Conservation (phyloP, 192 early-diverging fungal species). For the Podila clonocystis region DNA sequence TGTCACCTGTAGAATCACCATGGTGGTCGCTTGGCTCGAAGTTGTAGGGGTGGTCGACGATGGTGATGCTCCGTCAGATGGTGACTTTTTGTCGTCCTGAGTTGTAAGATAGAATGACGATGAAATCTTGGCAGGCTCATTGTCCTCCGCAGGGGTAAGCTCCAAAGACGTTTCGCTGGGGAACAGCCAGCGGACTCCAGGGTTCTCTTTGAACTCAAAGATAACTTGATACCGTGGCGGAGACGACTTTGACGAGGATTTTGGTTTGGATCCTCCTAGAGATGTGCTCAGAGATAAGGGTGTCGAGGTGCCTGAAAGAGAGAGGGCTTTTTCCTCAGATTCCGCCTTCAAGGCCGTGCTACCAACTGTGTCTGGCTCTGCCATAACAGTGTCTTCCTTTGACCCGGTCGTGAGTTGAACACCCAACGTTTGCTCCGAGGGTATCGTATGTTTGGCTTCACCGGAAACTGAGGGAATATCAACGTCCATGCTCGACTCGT, state of each 20-base stretch:
- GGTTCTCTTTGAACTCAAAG: conserved; percentile 47
- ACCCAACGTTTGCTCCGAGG: too few species aligned
- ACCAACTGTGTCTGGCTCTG: too few species aligned
- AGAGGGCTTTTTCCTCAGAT: too few species aligned
- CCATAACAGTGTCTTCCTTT: too few species aligned
- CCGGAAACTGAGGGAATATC: too few species aligned
- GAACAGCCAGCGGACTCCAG: conserved; percentile 37
- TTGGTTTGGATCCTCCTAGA: not conserved
- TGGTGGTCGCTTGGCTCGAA: conserved; percentile 31
- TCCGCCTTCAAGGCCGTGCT: too few species aligned
- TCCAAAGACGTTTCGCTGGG: conserved; percentile 37
- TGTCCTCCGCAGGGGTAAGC: conserved; percentile 7
- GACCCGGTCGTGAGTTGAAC: too few species aligned
- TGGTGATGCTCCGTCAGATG: not conserved
- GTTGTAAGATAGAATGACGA: conserved; percentile 38
- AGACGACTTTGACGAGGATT: not conserved
- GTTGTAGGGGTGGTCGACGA: not conserved
- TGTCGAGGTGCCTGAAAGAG: not conserved
- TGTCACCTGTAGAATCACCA: conserved; percentile 41
- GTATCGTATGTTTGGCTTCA: too few species aligned
- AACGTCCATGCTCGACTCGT: too few species aligned
- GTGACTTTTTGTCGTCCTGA: conserved; percentile 7
- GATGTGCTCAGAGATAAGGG: not conserved
- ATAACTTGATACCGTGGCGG: conserved; percentile 29
- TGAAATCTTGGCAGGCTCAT: conserved; percentile 20